Evolutionary conservation across 148 eudicot genomes (phyloP).

Genomic region (Fagopyrum tataricum): DNA sequence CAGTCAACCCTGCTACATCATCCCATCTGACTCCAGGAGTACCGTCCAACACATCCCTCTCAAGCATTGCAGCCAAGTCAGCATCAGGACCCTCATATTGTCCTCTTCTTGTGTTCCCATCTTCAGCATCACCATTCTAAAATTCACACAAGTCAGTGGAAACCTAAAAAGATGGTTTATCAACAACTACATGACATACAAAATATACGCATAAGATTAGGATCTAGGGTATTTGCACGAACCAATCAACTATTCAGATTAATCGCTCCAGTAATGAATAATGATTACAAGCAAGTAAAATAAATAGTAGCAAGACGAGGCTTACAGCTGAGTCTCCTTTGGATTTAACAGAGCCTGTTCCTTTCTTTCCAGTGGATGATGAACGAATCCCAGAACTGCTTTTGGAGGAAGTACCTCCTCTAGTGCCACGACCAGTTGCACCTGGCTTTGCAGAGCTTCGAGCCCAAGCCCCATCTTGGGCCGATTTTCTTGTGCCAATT

Average conservation of each 20-base stretch:
- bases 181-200: not conserved
- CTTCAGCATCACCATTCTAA: slow-evolving; percentile 91
- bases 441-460: slow-evolving; percentile 76
- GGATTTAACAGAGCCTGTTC: slow-evolving; percentile 53
- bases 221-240: no score
- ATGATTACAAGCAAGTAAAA: not conserved
- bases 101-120: slow-evolving; percentile 72
- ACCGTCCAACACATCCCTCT: slow-evolving; percentile 92
- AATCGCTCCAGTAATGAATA: not conserved
- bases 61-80: slow-evolving; percentile 99
- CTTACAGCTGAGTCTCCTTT: slow-evolving; percentile 76
- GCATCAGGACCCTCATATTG: slow-evolving; percentile 96
- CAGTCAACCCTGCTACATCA: slow-evolving; percentile 91
- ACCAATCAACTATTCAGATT: not conserved
- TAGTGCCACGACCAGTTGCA: slow-evolving; percentile 66
- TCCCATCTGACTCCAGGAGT: slow-evolving; percentile 98
- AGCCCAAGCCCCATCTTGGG: slow-evolving; percentile 87
- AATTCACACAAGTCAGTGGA: slow-evolving; percentile 12
- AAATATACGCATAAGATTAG: not conserved
- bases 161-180: not conserved
- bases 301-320: slow-evolving; percentile 8
- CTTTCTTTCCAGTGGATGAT: slow-evolving; percentile 74
- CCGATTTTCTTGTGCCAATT: slow-evolving; percentile 60
- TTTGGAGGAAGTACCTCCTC: slow-evolving; percentile 56
- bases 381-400: slow-evolving; percentile 57